phyloP scores from a whole-genome alignment of 1,284 basidiomycete species.

The Inonotus obliquus region DNA sequence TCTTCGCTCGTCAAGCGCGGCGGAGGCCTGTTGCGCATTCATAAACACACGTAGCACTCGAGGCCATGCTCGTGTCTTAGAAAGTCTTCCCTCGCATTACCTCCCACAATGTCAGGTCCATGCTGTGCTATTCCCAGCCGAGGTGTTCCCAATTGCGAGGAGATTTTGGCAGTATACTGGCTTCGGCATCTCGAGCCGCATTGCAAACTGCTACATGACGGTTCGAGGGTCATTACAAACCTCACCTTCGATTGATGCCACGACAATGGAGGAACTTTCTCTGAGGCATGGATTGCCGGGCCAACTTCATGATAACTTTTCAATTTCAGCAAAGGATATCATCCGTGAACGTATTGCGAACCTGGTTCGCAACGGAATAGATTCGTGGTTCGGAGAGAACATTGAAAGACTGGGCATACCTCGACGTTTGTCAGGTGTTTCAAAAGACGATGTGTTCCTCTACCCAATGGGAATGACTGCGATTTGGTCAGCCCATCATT shows the following conservation, averaged over 20 bases:
- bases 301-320: no score
- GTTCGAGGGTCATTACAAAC: conserved; percentile 52
- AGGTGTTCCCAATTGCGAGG: conserved; percentile 69
- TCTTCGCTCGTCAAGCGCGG: conserved; percentile 67
- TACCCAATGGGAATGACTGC: conserved; percentile 90
- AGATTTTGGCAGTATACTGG: conserved; percentile 97
- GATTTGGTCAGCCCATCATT: conserved; percentile 87
- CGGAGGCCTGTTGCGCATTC: conserved; percentile 61
- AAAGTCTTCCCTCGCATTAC: conserved; percentile 28
- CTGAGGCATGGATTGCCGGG: no score
- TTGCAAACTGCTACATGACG: conserved; percentile 57
- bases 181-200: conserved; percentile 82
- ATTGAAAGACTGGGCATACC: conserved; percentile 61
- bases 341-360: conserved; percentile 46
- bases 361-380: conserved; percentile 38
- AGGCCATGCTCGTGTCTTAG: conserved; percentile 37
- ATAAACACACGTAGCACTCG: no score
- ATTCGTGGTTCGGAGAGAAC: conserved; percentile 95
- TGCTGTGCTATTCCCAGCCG: conserved; percentile 74
- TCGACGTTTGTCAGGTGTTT: conserved; percentile 46
- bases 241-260: conserved; percentile 28
- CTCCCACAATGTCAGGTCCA: conserved; percentile 54
- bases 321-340: no score
- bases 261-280: conserved; percentile 33
- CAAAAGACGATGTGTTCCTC: conserved; percentile 87